phyloP scores from a whole-genome alignment of 208 protist species.

The Acanthamoeba lenticulata region DNA sequence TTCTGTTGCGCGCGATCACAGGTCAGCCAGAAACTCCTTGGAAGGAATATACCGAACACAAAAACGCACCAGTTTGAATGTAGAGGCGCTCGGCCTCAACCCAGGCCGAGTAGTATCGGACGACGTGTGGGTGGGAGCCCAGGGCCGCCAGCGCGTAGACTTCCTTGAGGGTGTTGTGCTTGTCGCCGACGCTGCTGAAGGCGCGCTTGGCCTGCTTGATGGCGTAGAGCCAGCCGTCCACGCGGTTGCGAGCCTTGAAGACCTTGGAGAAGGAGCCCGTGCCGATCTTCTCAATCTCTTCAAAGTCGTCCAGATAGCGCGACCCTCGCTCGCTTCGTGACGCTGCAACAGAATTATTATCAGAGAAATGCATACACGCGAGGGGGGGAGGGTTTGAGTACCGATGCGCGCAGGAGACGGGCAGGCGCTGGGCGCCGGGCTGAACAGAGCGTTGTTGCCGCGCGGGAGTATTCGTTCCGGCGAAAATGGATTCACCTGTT shows the following conservation, averaged over 20 bases:
- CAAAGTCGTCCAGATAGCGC: constrained; percentile 57
- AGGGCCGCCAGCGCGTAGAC: constrained; percentile 59
- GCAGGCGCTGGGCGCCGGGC: background rate
- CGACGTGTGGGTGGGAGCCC: constrained; percentile 44
- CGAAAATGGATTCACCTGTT: constrained; percentile 29
- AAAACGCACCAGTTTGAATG: constrained; percentile 62
- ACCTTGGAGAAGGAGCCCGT: constrained; percentile 60
- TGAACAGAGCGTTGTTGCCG: background rate
- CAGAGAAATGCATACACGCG: background rate
- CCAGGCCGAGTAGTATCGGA: constrained; percentile 54
- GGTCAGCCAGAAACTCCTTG: no score
- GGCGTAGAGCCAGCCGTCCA: constrained; percentile 64
- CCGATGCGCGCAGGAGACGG: background rate
- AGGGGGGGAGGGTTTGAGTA: background rate
- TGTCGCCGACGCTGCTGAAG: background rate
- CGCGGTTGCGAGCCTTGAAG: constrained; percentile 57
- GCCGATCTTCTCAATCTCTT: constrained; percentile 55
- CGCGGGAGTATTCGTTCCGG: background rate
- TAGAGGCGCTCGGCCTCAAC: constrained; percentile 53
- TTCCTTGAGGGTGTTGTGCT: constrained; percentile 67
- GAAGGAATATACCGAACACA: no score
- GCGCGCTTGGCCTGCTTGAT: constrained; percentile 57
- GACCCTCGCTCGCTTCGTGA: background rate
- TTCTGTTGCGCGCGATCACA: background rate
- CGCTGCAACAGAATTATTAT: background rate